Base-by-base conservation (phyloP, 169 alveolate species). In the Plasmodium malariae region DNA sequence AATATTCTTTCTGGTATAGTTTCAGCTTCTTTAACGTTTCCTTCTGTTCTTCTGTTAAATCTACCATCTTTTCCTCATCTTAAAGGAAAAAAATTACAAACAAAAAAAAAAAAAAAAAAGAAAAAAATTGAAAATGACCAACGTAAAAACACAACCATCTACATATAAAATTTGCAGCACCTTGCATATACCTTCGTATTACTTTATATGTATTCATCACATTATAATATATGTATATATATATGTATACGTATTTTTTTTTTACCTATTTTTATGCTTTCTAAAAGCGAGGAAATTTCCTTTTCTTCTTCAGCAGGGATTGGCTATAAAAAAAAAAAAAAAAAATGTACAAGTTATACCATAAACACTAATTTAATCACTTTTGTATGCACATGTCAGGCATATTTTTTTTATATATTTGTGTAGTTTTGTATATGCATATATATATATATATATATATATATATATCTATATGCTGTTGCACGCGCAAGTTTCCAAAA, bases 1-100 rank as follows among this genome's bases (percentile, higher is more conserved):
- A 94, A 40, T 94, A 93, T 24, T 91, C 88, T 88, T 94, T 94
- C 93, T 94, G 91, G 55, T 60, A 45, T 1, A 54, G 86, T 40
- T 94, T 94, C 57, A 94, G 88, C 65, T 90, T 88, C 48, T 92
- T 92, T 40, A 94, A 88, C 12, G 94, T 92, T 19, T 65, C 89
- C 59, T 88, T 87, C 34, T 94, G 96, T 57, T 94, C 87, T 63
- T 94, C 96, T 32, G 94, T 94, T 60, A 94, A 83, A 55, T 92
- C 94, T 14, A 87, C 74, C 71, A 93, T 87, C 34, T 80, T 80
- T 1, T 80, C 90, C 45, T 80, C 90, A 36, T 80, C 90, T 80
- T 2, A 7, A 63, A 11, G 17, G n/a, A 34, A 37, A 32, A n/a
- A 30, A 34, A 54, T 24, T 11, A 72, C 5, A 72, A 72, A 30